phyloP scores from a whole-genome alignment of 495 filamentous ascomycete genomes.

The Penicillium riverlandense region DNA sequence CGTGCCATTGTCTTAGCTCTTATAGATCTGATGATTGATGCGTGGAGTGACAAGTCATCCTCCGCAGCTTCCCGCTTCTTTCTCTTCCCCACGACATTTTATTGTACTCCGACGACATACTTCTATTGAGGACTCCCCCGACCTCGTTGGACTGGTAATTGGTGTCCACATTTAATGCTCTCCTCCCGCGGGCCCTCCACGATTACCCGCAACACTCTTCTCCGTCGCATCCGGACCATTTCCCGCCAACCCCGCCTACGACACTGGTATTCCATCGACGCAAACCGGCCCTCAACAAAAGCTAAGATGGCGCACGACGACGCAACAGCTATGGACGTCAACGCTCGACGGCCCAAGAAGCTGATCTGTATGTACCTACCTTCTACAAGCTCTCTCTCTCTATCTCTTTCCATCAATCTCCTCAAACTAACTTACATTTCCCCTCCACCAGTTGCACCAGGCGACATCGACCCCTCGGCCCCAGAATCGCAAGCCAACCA shows the following conservation, averaged over 20 bases:
- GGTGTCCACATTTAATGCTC: neutral
- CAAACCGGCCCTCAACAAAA: neutral
- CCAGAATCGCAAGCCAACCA: constrained; percentile 52
- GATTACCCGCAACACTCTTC: constrained; percentile 12
- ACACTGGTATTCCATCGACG: constrained; percentile 1
- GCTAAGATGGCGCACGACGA: constrained; percentile 9
- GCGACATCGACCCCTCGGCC: constrained; percentile 36
- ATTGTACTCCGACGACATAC: neutral
- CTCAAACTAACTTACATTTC: constrained; percentile 12
- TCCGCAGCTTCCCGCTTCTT: too few species aligned
- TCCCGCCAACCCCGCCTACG: constrained; percentile 13
- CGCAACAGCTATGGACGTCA: constrained; percentile 2
- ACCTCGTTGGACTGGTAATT: too few species aligned
- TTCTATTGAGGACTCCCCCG: neutral
- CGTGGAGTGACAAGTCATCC: too few species aligned
- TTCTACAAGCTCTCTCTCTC: neutral
- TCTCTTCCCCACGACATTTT: too few species aligned
- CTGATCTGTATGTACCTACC: constrained; percentile 31
- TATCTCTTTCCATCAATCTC: neutral
- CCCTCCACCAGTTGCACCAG: constrained; percentile 31
- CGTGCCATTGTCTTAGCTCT: neutral
- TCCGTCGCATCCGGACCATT: constrained; percentile 7
- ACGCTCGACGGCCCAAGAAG: constrained; percentile 31
- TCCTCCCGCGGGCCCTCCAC: neutral
- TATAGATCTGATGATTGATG: too few species aligned